Conservation (phyloP, 108 stramenopile species). For the Phaeodactylum tricornutum region DNA sequence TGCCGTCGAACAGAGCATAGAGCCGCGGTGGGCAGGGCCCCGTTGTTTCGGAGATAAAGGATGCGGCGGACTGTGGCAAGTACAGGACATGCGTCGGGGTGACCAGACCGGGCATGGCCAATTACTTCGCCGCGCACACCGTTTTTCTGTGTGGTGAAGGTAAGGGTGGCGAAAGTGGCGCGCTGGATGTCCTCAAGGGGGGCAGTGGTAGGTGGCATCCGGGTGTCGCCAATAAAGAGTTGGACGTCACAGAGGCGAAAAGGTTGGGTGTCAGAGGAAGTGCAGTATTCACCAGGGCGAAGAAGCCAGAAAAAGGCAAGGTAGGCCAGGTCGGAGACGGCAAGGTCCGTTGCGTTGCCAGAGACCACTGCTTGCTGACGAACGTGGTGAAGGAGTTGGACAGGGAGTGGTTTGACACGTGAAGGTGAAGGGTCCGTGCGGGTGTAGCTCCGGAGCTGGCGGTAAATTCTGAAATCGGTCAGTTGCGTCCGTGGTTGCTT, state of each 20-base stretch:
- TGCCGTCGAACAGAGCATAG: not conserved
- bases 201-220: not conserved
- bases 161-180: constrained; percentile 11
- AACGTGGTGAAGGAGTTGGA: not conserved
- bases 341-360: not conserved
- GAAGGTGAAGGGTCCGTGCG: constrained; percentile 22
- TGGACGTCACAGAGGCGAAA: constrained; percentile 13
- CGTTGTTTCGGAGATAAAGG: constrained; percentile 6
- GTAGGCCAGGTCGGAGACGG: constrained; percentile 24
- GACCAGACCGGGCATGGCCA: constrained; percentile 19
- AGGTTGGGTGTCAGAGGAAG: constrained; percentile 4
- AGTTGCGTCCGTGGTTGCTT: constrained; percentile 5
- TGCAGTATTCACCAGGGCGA: constrained; percentile 28
- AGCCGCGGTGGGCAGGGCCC: not conserved
- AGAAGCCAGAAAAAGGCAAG: constrained; percentile 43
- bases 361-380: not conserved
- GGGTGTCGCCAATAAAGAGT: constrained; percentile 10
- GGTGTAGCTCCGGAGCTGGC: constrained; percentile 10
- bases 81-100: constrained; percentile 29
- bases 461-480: constrained; percentile 13
- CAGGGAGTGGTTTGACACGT: constrained; percentile 31
- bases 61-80: constrained; percentile 10
- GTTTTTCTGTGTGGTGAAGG: constrained; percentile 27
- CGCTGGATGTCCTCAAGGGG: constrained; percentile 1
- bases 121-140: constrained; percentile 26